These are phyloP conservation scores for Hydnomerulius pinastri DNA, from an alignment of 768 basidiomycete genomes.

Conservation along the genomic window DNA sequence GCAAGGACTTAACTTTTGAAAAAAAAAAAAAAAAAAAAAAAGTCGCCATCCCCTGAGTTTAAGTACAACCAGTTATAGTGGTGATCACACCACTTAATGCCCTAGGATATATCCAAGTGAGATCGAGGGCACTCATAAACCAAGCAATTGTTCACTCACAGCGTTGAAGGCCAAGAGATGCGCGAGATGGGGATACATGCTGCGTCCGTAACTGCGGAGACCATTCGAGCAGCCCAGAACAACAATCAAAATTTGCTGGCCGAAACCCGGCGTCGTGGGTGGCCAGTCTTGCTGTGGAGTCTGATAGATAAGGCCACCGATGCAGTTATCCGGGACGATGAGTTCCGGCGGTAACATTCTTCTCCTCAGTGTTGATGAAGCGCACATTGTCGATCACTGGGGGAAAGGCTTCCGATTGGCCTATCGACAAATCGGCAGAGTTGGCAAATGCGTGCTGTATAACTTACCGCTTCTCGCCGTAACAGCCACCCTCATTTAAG, in stretches of 20 bases:
- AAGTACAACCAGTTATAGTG: background rate
- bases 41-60: too few relatives aligned
- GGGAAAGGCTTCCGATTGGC: conserved; percentile 24
- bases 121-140: background rate
- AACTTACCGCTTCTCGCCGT: conserved; percentile 20
- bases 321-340: conserved; percentile 16
- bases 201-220: conserved; percentile 25
- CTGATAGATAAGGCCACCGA: conserved; percentile 26
- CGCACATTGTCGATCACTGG: conserved; percentile 28
- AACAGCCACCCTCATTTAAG: conserved; percentile 22
- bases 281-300: conserved; percentile 1
- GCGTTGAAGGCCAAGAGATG: background rate
- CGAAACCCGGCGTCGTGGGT: background rate
- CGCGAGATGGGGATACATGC: conserved; percentile 18
- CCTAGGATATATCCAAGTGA: conserved; percentile 1
- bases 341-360: conserved; percentile 22
- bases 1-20: too few relatives aligned
- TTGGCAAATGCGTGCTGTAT: conserved; percentile 4
- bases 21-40: too few relatives aligned
- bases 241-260: background rate
- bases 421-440: conserved; percentile 25
- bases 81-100: conserved; percentile 3
- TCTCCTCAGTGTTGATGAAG: conserved; percentile 30
- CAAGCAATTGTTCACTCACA: background rate
- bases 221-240: conserved; percentile 1